These are phyloP conservation scores for Sclerotiophoma versabilis DNA, from an alignment of 2,329 filamentous ascomycete genomes.

Conservation along the genomic window DNA sequence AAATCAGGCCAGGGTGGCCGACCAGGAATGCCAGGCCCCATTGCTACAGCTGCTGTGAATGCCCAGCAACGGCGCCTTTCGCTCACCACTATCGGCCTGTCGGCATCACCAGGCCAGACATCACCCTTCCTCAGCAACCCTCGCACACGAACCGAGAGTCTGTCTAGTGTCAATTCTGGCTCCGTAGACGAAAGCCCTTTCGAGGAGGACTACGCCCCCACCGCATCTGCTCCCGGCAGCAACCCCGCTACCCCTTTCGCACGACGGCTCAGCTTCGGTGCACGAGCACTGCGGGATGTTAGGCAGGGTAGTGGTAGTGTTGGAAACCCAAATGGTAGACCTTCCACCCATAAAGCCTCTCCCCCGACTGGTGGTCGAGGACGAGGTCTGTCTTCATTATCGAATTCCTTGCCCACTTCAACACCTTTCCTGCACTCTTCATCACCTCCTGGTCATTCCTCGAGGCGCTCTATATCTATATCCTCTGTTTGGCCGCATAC, in stretches of 20 bases:
- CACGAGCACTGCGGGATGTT: constrained; percentile 76
- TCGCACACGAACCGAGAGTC: constrained; percentile 55
- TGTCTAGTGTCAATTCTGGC: constrained; percentile 56
- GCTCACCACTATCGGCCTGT: constrained; percentile 58
- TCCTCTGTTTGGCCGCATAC: constrained; percentile 37
- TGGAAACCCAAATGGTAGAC: constrained; percentile 69
- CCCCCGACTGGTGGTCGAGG: constrained; percentile 62
- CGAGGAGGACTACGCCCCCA: constrained; percentile 62
- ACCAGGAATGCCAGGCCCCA: constrained; percentile 53
- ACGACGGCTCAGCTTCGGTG: constrained; percentile 89
- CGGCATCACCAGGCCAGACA: constrained; percentile 52
- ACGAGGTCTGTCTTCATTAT: constrained; percentile 64
- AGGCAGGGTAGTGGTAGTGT: constrained; percentile 60
- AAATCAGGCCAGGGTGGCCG: constrained; percentile 41
- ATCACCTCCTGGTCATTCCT: constrained; percentile 26
- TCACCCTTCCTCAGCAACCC: constrained; percentile 50
- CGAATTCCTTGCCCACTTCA: constrained; percentile 41
- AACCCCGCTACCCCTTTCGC: constrained; percentile 76
- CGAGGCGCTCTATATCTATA: constrained; percentile 34
- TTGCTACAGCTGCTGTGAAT: constrained; percentile 57
- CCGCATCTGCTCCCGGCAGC: constrained; percentile 62
- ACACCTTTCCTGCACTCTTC: constrained; percentile 33
- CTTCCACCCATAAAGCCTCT: constrained; percentile 59
- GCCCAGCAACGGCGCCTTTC: constrained; percentile 59
- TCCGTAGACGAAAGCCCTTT: constrained; percentile 60